Conservation (phyloP, 495 filamentous ascomycete species). For the Pyrenula massariospora region DNA sequence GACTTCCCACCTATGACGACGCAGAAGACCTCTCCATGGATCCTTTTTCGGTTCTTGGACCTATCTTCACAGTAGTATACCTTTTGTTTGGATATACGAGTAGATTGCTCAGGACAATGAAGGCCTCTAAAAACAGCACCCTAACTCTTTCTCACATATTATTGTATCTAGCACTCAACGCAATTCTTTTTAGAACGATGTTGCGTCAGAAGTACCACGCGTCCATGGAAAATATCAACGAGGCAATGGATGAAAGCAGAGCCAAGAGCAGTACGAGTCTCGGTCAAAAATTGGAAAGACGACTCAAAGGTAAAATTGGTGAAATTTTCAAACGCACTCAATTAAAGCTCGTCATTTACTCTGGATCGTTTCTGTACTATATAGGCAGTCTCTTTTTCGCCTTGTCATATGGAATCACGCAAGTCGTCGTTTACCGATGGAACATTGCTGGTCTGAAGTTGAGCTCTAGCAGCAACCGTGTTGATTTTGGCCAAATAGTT, state of each 20-base stretch:
- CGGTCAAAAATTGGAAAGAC: background rate
- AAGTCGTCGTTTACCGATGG: background rate
- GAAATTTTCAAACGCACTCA: background rate
- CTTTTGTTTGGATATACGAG: background rate
- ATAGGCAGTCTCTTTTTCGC: background rate
- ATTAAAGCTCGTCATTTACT: background rate
- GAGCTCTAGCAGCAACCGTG: background rate
- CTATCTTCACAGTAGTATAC: background rate
- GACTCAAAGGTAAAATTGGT: background rate
- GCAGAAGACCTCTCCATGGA: background rate
- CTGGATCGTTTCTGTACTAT: background rate
- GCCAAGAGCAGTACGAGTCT: background rate
- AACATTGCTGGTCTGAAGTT: background rate
- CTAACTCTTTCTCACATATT: background rate
- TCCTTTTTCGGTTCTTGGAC: background rate
- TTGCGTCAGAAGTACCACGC: background rate
- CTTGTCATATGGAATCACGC: background rate
- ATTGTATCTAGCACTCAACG: background rate
- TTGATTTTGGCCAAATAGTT: background rate
- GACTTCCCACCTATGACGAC: background rate
- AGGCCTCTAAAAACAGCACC: background rate
- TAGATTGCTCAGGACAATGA: background rate
- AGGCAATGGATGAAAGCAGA: background rate
- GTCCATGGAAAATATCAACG: background rate
- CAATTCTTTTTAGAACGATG: background rate